Conservation (phyloP, 202 grass and related monocot species). For the Eragrostis tef region DNA sequence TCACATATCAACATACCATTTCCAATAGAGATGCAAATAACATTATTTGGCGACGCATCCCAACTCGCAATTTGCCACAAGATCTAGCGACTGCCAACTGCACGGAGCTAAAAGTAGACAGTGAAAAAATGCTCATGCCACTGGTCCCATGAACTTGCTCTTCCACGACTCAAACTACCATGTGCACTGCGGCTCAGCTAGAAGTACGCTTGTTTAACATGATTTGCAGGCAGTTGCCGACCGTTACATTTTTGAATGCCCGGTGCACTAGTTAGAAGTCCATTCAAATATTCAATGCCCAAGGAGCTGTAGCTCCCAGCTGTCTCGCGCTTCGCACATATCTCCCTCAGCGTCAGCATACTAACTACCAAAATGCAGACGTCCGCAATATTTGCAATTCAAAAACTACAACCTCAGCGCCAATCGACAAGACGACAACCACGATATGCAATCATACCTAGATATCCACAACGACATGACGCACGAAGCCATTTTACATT, state of each 20-base stretch:
- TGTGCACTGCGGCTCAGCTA: slow-evolving; percentile 14
- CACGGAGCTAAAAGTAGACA: slow-evolving; percentile 43
- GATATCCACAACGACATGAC: neutral
- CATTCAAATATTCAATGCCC: slow-evolving; percentile 33
- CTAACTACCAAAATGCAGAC: slow-evolving; percentile 5
- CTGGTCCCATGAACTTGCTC: neutral
- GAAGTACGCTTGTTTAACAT: neutral
- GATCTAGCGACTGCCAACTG: neutral
- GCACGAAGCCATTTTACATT: neutral
- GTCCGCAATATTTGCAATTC: neutral
- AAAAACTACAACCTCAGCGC: slow-evolving; percentile 27
- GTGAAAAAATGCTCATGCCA: neutral
- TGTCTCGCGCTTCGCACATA: neutral
- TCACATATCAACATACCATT: slow-evolving; percentile 32
- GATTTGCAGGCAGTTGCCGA: neutral
- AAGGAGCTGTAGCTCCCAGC: neutral
- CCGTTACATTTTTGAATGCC: neutral
- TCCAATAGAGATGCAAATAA: neutral
- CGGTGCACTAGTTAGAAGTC: slow-evolving; percentile 1
- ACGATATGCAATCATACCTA: slow-evolving; percentile 5
- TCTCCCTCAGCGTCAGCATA: slow-evolving; percentile 23
- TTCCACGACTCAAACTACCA: slow-evolving; percentile 15
- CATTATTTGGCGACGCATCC: neutral
- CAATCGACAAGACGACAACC: slow-evolving; percentile 22
- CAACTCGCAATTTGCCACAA: neutral